A percentile compares a stretch with the other conserved stretches of the same genome.
Evolutionary conservation across 768 basidiomycete species (phyloP).

Genomic region (Amanita jacksonii): DNA sequence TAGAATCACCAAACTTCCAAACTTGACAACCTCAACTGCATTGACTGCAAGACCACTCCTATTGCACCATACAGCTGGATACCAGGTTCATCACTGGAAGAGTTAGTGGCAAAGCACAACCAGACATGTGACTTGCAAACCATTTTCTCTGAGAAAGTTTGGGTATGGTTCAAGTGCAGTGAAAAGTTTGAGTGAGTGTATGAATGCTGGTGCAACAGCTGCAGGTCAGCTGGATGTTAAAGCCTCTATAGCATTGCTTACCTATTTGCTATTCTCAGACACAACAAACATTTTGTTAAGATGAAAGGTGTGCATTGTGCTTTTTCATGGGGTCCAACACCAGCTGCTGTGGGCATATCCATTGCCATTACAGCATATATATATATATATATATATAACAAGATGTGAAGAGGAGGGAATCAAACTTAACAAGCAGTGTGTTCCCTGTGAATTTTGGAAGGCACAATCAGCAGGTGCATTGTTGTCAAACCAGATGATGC

Average conservation of each 20-base stretch:
- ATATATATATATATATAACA: not conserved
- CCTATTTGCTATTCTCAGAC: not conserved
- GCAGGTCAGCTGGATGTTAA: not conserved
- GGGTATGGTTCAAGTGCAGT: slow-evolving; percentile 1
- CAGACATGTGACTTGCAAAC: not conserved
- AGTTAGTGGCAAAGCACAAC: too few relatives aligned
- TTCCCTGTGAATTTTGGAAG: not conserved
- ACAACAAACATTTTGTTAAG: not conserved
- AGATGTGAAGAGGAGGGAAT: slow-evolving; percentile 4
- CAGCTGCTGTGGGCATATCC: slow-evolving; percentile 2
- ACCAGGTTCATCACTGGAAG: too few relatives aligned
- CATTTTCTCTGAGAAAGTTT: not conserved
- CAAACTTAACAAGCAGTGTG: not conserved
- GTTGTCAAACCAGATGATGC: not conserved
- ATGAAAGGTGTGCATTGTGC: not conserved
- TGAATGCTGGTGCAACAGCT: not conserved
- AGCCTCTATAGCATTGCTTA: not conserved
- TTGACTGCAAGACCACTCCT: too few relatives aligned
- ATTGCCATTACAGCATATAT: too few relatives aligned
- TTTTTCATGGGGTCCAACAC: slow-evolving; percentile 3
- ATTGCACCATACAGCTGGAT: too few relatives aligned
- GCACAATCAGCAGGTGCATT: not conserved
- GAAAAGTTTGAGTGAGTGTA: not conserved
- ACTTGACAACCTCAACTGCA: too few relatives aligned
- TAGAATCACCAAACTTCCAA: too few relatives aligned